phyloP scores from a whole-genome alignment of 148 eudicot species.

The Vaccinium vitisidaea region DNA sequence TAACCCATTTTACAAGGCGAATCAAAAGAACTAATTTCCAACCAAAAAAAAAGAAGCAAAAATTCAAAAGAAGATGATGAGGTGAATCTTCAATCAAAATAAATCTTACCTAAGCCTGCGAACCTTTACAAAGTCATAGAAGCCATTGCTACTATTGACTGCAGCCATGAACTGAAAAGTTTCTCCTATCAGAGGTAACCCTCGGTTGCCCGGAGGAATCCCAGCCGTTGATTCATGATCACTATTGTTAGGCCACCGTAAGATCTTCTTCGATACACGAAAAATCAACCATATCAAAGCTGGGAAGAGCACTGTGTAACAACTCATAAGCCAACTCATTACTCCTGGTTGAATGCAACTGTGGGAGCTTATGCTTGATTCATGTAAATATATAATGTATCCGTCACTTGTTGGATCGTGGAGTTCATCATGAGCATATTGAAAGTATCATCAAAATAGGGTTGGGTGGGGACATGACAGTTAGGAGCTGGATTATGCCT shows the following conservation, averaged over 20 bases:
- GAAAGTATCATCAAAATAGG: not conserved
- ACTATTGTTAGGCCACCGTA: not conserved
- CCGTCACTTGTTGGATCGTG: not conserved
- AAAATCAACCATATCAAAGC: conserved; percentile 18
- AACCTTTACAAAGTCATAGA: conserved; percentile 41
- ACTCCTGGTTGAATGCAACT: not conserved
- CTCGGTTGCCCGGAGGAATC: conserved; percentile 39
- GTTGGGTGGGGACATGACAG: no score
- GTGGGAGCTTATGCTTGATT: not conserved
- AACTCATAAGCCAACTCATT: not conserved
- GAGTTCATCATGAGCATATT: not conserved
- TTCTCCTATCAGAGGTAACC: conserved; percentile 44
- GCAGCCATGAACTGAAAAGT: conserved; percentile 49
- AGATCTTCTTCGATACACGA: conserved; percentile 8
- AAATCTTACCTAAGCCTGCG: conserved; percentile 35
- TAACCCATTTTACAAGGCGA: not conserved
- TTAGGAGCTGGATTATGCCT: no score
- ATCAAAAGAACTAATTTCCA: not conserved
- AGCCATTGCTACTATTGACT: conserved; percentile 36
- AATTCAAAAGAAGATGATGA: not conserved
- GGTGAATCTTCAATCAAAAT: not conserved
- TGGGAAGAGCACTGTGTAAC: not conserved
- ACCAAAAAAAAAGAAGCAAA: not conserved
- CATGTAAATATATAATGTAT: not conserved
- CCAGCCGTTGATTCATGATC: conserved; percentile 12